Evolutionary conservation across 1,284 basidiomycete genomes (phyloP).

Genomic region (Taiwanofungus camphoratus): DNA sequence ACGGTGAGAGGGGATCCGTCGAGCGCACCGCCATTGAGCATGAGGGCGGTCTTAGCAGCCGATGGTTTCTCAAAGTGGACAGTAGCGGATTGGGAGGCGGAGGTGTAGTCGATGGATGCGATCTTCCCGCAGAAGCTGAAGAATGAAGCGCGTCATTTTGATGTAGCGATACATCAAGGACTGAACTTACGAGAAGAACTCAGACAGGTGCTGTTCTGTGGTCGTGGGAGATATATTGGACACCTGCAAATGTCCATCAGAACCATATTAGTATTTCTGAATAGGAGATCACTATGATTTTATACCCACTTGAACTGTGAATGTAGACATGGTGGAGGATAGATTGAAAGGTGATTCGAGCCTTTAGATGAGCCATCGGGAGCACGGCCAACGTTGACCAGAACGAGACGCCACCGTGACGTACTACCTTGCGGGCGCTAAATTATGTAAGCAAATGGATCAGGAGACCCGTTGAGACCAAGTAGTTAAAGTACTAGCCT

Average conservation of each 20-base stretch:
- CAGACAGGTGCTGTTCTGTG: conserved; percentile 52
- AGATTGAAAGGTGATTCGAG: background rate
- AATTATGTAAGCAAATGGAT: no score
- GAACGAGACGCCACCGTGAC: conserved; percentile 4
- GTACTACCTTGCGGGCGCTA: background rate
- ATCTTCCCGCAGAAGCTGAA: conserved; percentile 78
- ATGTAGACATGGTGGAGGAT: conserved; percentile 18
- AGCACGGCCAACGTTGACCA: background rate
- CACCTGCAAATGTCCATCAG: conserved; percentile 40
- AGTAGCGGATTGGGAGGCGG: conserved; percentile 36
- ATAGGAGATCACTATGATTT: background rate
- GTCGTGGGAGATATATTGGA: conserved; percentile 57
- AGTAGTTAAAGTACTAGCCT: no score
- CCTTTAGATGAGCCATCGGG: background rate
- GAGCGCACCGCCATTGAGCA: conserved; percentile 72
- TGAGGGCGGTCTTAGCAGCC: conserved; percentile 76
- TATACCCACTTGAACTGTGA: conserved; percentile 22
- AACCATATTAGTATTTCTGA: background rate
- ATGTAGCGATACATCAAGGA: background rate
- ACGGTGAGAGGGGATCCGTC: conserved; percentile 58
- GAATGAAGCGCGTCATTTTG: conserved; percentile 9
- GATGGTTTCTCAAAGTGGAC: conserved; percentile 73
- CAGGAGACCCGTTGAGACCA: no score
- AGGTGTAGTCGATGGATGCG: conserved; percentile 49
- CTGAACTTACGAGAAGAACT: conserved; percentile 69